phyloP scores from a whole-genome alignment of 169 alveolate genomes.

The Eimeria praecox region DNA sequence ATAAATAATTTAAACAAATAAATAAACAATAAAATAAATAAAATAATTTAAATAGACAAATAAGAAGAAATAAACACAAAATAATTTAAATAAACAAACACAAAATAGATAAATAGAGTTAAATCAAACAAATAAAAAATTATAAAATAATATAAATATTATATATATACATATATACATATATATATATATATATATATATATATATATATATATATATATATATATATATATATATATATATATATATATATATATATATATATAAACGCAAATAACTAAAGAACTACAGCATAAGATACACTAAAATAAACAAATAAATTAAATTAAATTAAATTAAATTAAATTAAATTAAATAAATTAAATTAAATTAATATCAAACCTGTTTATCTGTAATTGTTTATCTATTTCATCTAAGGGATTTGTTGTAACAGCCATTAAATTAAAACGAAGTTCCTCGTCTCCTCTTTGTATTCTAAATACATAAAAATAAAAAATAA shows the following conservation, averaged over 20 bases:
- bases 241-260: background rate
- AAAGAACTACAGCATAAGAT: too few relatives aligned
- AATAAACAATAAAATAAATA: background rate
- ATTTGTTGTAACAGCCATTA: constrained; percentile 61
- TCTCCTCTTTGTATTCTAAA: constrained; percentile 42
- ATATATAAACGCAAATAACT: background rate
- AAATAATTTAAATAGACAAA: background rate
- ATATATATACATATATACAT: too few relatives aligned
- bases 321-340: background rate
- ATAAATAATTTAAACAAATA: too few relatives aligned
- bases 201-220: too few relatives aligned
- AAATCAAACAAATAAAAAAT: background rate
- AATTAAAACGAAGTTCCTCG: constrained; percentile 79
- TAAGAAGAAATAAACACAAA: too few relatives aligned
- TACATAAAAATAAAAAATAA: background rate
- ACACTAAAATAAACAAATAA: too few relatives aligned
- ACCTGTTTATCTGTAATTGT: background rate
- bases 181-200: too few relatives aligned
- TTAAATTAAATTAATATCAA: background rate
- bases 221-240: background rate
- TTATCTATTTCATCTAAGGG: background rate
- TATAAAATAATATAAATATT: background rate
- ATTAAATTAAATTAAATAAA: background rate
- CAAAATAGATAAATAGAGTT: background rate
- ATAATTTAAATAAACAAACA: too few relatives aligned